These are phyloP conservation scores for Colletotrichum sp. DNA, from an alignment of 2,329 filamentous ascomycete genomes.

Conservation along the genomic window DNA sequence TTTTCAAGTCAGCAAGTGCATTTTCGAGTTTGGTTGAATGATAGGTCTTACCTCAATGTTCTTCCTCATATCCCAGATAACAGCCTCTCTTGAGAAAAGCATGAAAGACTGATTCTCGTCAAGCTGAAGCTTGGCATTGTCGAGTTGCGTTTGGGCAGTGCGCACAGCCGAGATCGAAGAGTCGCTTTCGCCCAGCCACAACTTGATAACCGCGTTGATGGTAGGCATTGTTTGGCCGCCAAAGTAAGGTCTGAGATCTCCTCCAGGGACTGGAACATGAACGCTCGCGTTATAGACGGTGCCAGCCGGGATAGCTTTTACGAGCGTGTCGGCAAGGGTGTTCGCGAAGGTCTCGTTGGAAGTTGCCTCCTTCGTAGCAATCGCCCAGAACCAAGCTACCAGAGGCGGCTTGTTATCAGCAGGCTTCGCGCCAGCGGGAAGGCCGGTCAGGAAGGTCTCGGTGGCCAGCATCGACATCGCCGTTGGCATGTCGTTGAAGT, in stretches of 20 bases:
- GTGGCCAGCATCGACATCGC: neutral
- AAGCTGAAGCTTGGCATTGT: neutral
- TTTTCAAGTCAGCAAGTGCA: neutral
- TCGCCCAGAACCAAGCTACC: slow-evolving; percentile 6
- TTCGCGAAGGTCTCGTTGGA: slow-evolving; percentile 9
- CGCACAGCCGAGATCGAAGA: neutral
- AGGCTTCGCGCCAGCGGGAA: neutral
- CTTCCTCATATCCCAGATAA: neutral
- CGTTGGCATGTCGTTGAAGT: neutral
- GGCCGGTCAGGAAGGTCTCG: neutral
- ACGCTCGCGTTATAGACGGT: neutral
- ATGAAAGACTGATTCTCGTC: slow-evolving; percentile 8
- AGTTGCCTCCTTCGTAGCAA: neutral
- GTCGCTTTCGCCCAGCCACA: neutral
- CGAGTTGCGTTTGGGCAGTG: neutral
- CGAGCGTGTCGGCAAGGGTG: neutral
- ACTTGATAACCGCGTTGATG: slow-evolving; percentile 3
- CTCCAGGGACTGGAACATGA: neutral
- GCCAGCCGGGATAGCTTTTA: neutral
- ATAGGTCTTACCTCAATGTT: neutral
- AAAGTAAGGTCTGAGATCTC: neutral
- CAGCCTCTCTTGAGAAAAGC: neutral
- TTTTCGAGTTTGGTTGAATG: neutral
- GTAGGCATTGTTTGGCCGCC: neutral
- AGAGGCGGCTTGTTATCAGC: neutral